Base-by-base conservation (phyloP, 768 basidiomycete species). In the Xerocomus potaroensis region DNA sequence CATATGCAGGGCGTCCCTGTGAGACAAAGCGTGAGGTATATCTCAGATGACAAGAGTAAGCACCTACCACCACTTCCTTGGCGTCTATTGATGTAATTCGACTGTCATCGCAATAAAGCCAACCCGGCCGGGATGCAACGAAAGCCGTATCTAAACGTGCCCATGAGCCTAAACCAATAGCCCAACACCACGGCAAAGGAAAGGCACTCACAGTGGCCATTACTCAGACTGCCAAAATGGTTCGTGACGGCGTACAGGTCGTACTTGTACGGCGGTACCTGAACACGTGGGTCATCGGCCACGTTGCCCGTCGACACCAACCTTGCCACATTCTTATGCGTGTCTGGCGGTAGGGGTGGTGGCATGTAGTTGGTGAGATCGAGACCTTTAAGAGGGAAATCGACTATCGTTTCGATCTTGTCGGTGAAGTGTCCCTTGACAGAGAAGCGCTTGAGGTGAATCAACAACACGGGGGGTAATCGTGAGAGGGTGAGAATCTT, bases 201-300 rank as follows among this genome's bases (percentile, higher is more conserved):
- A 22, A 22, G 41, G 40, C 15, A 75, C 92, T 68, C 57, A 96
- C 96, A 99, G 67, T 99, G 96, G 0, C 96, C 96, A 61, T 89
- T 91, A 59, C 84, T 91, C 45, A 99, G 69, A 61, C 83, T 95
- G 2, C 96, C 96, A 65, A 83, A 91, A 69, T 99, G 96, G 65
- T 98, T 97, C 48, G 91, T 95, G 33, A 98, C 93, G 9, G 77
- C 94, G 60, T 96, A 98, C 53, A 98, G 69, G 59, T 99, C 95
- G 63, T 98, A 99, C 54, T 72, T 78, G 64, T 91, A 97, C 2
- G 92, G 92, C 18, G 90, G 91, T n/a, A 82, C 60, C 66, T 93
- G 90, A 15, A 79, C 73, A 16, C 89, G 74, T 1, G 92, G 88
- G 62, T 93, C 93, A 16, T 87, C 82, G 70, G 57, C 32, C 65